Base-by-base conservation (phyloP, 2,329 filamentous ascomycete genomes). In the Dothistroma septosporum region DNA sequence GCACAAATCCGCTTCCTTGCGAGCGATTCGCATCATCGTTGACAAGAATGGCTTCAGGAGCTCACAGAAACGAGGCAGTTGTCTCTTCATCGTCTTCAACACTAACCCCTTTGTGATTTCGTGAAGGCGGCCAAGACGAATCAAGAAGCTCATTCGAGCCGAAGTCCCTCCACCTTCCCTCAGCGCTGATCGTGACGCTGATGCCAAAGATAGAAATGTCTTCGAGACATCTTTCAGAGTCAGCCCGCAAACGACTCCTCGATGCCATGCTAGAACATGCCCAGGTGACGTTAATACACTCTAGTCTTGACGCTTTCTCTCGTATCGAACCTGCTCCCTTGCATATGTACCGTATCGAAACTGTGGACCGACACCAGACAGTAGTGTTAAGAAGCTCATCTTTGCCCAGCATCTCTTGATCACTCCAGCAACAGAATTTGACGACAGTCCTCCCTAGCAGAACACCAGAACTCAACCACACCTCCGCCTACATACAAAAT, bases 401-500 rank as follows among this genome's bases (percentile, higher is more conserved):
- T 44, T 9, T 44, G 35, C 41, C 41, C 41, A 44, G 41, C n/a
- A 9, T 19, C 16, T 9, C 41, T n/a, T 4, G 9, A 3, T 28
- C 14, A 44, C 41, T n/a, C 8, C 41, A 44, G n/a, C 37, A 44
- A 44, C 41, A 44, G 41, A 44, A 44, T 16, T 44, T n/a, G 41
- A 44, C 41, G 8, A 44, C 12, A 44, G 41, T 9, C 19, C n/a
- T 19, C 41, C 9, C 41, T 16, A 44, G 2, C 41, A 44, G 4
- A 61, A 49, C 19, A 53, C 46, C 46, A 41, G 48, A 59, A 37
- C 52, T 22, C 22, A 59, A 55, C 32, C 56, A 48, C 53, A 44
- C 8, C 41, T n/a, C 14, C 24, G 24, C 24, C 24, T 2, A 28
- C 5, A 19, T 16, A 44, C 57, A 68, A 64, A 19, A 69, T 69